Evolutionary conservation across 768 basidiomycete species (phyloP), one percentile per base, ranked within the genome.

Genomic region (Termitomyces sp.): DNA sequence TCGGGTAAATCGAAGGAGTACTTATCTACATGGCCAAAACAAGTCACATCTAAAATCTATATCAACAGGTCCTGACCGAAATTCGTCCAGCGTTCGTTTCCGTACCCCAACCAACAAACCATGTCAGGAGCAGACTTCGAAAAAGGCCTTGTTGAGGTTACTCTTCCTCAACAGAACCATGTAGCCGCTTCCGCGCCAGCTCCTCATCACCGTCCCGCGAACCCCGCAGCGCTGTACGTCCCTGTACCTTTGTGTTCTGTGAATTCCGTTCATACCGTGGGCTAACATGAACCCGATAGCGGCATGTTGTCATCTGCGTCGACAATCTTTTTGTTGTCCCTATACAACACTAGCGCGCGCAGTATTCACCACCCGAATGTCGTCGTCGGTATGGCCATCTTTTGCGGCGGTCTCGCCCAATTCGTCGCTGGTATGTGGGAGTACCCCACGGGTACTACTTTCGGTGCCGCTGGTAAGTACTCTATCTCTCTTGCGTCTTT

Each of bases 381-480:
- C 29, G 83, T 92, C 45, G 78, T 93, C 47, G 94, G 91, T 47
- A 92, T 95, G 91, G 90, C 91, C 25, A 65, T 91, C 60, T 89
- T 85, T 69, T 82, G 82, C 57, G 94, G 93, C 58, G 94, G 94
- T 56, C 83, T 94, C 31, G 85, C 79, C 13, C 94, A 95, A 66
- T 76, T 95, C 42, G 72, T 94, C 36, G 93, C 92, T 29, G 94
- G 94, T 40, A 91, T 94, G 87, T 93, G 91, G 91, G 86, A 86
- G 69, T 87, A 86, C 71, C 81, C 83, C 15, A 70, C 78, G 27
- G 85, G 85, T 1, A 90, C 91, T 59, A 74, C 72, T 0, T 89
- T 91, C 27, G 50, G 39, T 22, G 50, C 50, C 18, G 50, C 27
- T 1, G 50, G 40, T 41, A 41, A 41, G 38, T 23, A 72, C 71